Evolutionary conservation across 345 rosid genomes (phyloP), one percentile per base, ranked within the genome.

Genomic region (Pistacia atlantica): DNA sequence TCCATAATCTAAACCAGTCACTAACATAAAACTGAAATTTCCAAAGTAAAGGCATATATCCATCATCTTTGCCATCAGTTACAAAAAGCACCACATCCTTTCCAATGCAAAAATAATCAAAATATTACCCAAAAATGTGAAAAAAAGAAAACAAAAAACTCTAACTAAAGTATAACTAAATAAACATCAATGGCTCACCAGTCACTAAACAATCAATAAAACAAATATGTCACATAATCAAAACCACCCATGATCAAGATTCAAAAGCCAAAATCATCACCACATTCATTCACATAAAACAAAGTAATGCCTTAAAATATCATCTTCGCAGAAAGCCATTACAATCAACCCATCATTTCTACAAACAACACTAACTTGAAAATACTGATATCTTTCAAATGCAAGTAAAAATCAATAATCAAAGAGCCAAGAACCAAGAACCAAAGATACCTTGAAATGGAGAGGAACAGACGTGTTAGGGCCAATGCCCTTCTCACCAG

Each of bases 401-500:
- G 51, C 61, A 70, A 31, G 22, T 4, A 14, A 22, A n/a, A 18
- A 5, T 1, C 16, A 22, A 67, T 28, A 18, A 55, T 42, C 46
- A 42, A 42, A 7, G 46, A 42, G 46, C 8, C 46, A 42, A 5
- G 46, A 42, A 7, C 8, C 46, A 42, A 5, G 46, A 42, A 7
- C 46, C 46, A 42, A 42, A 42, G 46, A 42, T 45, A 91, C 98
- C 97, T 96, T 96, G 86, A 86, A 92, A 77, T 96, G 98, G 71
- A 96, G 97, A 75, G 95, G 93, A 17, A 77, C 90, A 16, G 84
- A 90, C 8, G 98, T 90, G 74, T 81, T 79, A 35, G 97, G 92
- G 3, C 92, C 99, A 79, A 90, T 79, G 86, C 97, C 99, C 85
- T 88, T 96, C 82, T 94, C 95, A 0, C 99, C 97, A 45, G 95